phyloP scores from a whole-genome alignment of 345 rosid genomes.

The Rhizophora mangle region DNA sequence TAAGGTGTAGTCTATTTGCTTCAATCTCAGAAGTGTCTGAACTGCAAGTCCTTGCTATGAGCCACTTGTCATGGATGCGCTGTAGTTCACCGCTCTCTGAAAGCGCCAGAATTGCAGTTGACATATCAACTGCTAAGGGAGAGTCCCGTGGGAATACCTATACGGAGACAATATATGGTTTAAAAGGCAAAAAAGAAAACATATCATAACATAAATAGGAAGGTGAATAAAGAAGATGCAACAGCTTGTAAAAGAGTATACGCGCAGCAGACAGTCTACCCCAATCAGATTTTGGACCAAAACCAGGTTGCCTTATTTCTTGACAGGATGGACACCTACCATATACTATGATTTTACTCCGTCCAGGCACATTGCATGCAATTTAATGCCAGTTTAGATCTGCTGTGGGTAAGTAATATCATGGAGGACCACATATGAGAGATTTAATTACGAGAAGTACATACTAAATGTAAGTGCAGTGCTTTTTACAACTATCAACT shows the following conservation, averaged over 20 bases:
- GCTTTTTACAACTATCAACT: no score
- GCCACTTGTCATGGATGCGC: conserved; percentile 96
- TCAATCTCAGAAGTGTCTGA: conserved; percentile 62
- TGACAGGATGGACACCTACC: neutral
- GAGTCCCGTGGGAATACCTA: conserved; percentile 96
- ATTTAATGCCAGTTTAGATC: neutral
- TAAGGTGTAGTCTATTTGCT: conserved; percentile 66
- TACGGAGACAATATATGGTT: neutral
- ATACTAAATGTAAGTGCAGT: no score
- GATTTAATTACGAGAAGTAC: no score
- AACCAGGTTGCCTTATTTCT: neutral
- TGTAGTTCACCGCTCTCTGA: conserved; percentile 93
- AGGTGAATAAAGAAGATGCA: neutral
- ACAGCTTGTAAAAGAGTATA: neutral
- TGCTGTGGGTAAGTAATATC: neutral
- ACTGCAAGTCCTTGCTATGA: conserved; percentile 59
- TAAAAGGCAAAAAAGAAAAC: neutral
- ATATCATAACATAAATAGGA: neutral
- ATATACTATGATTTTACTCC: neutral
- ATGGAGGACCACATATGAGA: no score
- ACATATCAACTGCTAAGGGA: conserved; percentile 75
- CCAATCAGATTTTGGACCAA: neutral
- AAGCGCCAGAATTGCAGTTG: conserved; percentile 74
- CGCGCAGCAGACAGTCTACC: no score
- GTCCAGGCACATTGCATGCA: neutral